Conservation (phyloP, 192 early-diverging fungal species). For the Powellomyces hirtus region DNA sequence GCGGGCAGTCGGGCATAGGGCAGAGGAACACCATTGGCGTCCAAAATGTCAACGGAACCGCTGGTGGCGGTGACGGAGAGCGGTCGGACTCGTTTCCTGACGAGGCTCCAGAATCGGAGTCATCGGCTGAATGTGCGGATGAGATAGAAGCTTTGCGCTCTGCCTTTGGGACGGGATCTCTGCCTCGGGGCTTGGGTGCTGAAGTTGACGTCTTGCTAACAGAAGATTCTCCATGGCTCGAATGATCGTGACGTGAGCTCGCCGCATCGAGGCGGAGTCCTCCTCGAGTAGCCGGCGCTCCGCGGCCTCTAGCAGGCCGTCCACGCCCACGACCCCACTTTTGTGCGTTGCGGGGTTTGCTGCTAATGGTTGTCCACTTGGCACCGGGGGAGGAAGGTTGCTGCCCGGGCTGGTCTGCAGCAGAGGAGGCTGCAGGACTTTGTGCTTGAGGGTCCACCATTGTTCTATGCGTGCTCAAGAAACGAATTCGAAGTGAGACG, state of each 20-base stretch:
- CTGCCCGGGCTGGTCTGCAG: too few species aligned
- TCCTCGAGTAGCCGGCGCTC: background rate
- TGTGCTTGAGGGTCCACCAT: too few species aligned
- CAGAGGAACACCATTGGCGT: conserved; percentile 60
- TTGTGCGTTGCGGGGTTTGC: background rate
- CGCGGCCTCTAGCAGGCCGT: background rate
- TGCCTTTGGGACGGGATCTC: background rate
- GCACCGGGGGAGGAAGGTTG: background rate
- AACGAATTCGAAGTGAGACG: too few species aligned
- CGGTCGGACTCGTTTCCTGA: conserved; percentile 12
- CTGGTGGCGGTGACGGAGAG: conserved; percentile 22
- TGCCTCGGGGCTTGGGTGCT: background rate
- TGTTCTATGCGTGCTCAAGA: too few species aligned
- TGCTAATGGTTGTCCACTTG: background rate
- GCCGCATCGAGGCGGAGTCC: background rate
- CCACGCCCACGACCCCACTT: background rate
- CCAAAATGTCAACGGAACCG: conserved; percentile 29
- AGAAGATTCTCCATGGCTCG: too few species aligned
- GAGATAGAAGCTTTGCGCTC: conserved; percentile 1
- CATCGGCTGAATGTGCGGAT: background rate
- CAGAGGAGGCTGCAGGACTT: too few species aligned
- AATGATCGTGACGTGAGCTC: background rate
- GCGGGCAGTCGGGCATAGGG: conserved; percentile 59
- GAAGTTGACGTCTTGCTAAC: too few species aligned
- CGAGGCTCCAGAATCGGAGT: background rate